These are phyloP conservation scores for Talaromyces sp. DNA, from an alignment of 2,329 filamentous ascomycete genomes.

Conservation along the genomic window DNA sequence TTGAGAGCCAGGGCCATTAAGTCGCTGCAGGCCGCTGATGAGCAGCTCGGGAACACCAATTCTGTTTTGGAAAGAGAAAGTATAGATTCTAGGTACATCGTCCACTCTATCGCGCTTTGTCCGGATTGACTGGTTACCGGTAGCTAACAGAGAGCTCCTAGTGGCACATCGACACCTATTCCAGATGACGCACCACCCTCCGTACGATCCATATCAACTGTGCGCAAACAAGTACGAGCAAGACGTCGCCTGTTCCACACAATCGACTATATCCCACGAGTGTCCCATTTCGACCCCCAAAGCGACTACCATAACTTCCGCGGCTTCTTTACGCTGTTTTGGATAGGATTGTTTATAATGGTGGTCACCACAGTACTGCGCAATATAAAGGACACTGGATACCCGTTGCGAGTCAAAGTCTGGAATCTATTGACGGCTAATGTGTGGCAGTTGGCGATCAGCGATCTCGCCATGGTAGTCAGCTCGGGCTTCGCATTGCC, in stretches of 20 bases:
- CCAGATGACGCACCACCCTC: slow-evolving; percentile 89
- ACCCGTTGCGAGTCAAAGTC: slow-evolving; percentile 77
- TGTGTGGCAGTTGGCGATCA: slow-evolving; percentile 78
- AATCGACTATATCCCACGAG: slow-evolving; percentile 82
- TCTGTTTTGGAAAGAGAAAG: slow-evolving; percentile 6
- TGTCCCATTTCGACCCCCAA: slow-evolving; percentile 91
- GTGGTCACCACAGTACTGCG: slow-evolving; percentile 89
- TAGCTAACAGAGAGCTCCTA: not conserved
- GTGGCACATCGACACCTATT: slow-evolving; percentile 17
- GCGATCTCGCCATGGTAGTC: slow-evolving; percentile 79
- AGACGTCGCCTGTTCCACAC: slow-evolving; percentile 85
- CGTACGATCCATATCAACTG: slow-evolving; percentile 77
- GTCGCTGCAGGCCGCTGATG: slow-evolving; percentile 12
- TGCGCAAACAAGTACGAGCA: slow-evolving; percentile 77
- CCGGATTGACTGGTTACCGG: not conserved
- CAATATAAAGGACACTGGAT: slow-evolving; percentile 91
- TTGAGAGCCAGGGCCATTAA: slow-evolving; percentile 15
- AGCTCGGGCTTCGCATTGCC: slow-evolving; percentile 70
- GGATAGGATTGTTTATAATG: slow-evolving; percentile 96
- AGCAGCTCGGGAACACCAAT: not conserved
- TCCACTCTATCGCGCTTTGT: not conserved
- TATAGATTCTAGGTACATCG: slow-evolving; percentile 1
- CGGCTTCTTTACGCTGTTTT: slow-evolving; percentile 97
- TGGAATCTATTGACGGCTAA: slow-evolving; percentile 87
- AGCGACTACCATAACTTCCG: slow-evolving; percentile 93